Percentiles rank a stretch among this genome's conserved stretches.
Evolutionary conservation across 2,329 filamentous ascomycete species (phyloP).

Genomic region (Colletotrichum kahawae): DNA sequence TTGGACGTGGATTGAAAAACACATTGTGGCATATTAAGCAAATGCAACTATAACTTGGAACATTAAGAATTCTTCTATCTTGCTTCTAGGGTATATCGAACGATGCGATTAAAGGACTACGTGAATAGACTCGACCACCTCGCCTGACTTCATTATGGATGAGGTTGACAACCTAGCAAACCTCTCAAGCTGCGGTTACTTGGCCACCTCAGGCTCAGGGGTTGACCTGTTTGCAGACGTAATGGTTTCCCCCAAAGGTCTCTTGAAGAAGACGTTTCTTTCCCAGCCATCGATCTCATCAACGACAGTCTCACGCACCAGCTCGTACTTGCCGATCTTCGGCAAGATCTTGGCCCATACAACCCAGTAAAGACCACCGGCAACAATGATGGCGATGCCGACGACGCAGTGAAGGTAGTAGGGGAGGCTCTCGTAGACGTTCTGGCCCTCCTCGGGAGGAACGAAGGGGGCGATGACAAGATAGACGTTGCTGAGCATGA

Average conservation of each 20-base stretch:
- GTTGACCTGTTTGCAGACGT: background rate
- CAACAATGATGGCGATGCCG: conserved; percentile 57
- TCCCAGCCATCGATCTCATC: conserved; percentile 69
- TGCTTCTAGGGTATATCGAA: conserved; percentile 14
- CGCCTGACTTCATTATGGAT: background rate
- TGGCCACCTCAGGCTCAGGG: background rate
- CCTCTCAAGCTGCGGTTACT: background rate
- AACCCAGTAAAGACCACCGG: conserved; percentile 61
- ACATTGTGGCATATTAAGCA: background rate
- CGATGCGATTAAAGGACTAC: background rate
- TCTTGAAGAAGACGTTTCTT: conserved; percentile 55
- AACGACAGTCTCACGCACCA: conserved; percentile 59
- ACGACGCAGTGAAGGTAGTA: conserved; percentile 65
- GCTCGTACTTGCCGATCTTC: conserved; percentile 56
- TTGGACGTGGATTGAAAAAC: background rate
- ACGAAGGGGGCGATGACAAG: conserved; percentile 65
- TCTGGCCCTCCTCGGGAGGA: conserved; percentile 55
- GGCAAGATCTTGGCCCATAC: conserved; percentile 59
- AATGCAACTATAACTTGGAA: background rate
- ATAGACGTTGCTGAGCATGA: conserved; percentile 65
- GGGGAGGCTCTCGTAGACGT: conserved; percentile 56
- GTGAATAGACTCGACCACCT: background rate
- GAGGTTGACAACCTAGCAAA: background rate
- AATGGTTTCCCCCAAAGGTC: conserved; percentile 34
- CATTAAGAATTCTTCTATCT: background rate